Conservation (phyloP, 345 rosid species). For the Hibiscus syriacus region DNA sequence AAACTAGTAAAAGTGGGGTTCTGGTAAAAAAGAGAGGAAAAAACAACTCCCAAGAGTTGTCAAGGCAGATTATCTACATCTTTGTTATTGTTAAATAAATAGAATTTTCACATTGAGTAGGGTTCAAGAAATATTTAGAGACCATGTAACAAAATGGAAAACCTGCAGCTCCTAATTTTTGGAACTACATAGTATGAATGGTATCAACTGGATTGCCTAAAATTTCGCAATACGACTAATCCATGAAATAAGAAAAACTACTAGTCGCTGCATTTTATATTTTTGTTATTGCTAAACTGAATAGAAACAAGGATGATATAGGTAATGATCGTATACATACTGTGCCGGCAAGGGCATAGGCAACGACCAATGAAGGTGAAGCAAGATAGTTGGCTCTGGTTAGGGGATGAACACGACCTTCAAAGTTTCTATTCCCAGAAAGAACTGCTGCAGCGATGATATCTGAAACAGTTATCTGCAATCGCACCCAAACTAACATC, state of each 20-base stretch:
- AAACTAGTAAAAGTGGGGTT: too few relatives aligned
- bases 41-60: too few relatives aligned
- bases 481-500: too few relatives aligned
- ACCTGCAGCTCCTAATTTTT: background rate
- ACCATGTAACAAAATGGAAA: background rate
- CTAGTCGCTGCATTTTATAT: background rate
- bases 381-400: slow-evolving; percentile 89
- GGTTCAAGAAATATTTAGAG: background rate
- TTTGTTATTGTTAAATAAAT: background rate
- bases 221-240: background rate
- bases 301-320: background rate
- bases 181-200: background rate
- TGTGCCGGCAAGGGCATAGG: background rate
- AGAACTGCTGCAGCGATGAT: slow-evolving; percentile 77
- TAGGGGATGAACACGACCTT: slow-evolving; percentile 77
- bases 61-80: too few relatives aligned
- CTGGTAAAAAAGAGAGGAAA: too few relatives aligned
- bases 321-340: background rate
- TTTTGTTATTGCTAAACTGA: background rate
- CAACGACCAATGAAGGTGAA: slow-evolving; percentile 35
- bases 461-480: slow-evolving; percentile 35
- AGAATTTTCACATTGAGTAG: background rate
- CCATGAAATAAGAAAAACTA: background rate
- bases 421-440: slow-evolving; percentile 81
- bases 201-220: background rate